Evolutionary conservation across 139 green algal species (phyloP).

Genomic region (Tetradesmus obliquus): DNA sequence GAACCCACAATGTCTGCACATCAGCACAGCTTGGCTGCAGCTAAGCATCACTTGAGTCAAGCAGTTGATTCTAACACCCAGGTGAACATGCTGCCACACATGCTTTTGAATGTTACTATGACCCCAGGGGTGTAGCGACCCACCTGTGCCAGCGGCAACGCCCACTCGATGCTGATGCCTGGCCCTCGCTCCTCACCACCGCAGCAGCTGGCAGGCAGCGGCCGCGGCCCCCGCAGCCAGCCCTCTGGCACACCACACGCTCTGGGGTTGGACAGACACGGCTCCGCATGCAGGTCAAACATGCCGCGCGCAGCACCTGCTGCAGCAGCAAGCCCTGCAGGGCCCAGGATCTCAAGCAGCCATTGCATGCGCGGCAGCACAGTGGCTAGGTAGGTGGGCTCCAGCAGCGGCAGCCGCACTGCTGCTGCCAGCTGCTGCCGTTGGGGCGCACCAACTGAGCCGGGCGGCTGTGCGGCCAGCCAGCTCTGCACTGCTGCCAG

Average conservation of each 20-base stretch:
- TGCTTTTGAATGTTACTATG: too few species aligned
- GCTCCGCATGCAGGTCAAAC: conserved; percentile 27
- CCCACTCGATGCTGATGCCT: conserved; percentile 8
- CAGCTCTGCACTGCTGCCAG: conserved; percentile 39
- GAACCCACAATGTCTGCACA: not conserved
- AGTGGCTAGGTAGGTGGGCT: conserved; percentile 27
- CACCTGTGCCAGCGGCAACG: not conserved
- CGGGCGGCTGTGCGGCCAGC: conserved; percentile 20
- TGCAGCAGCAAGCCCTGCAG: conserved; percentile 3
- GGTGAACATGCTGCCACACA: not conserved
- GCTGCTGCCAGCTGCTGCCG: conserved; percentile 26
- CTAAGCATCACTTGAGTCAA: not conserved
- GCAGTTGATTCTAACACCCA: not conserved
- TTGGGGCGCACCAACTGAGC: not conserved
- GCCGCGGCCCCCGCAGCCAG: conserved; percentile 11
- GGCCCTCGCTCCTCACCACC: not conserved
- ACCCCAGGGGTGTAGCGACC: not conserved
- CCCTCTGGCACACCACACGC: not conserved
- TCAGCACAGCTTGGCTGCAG: not conserved
- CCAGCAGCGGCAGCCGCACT: conserved; percentile 33
- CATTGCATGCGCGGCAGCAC: conserved; percentile 37
- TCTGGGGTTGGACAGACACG: not conserved
- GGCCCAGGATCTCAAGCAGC: conserved; percentile 32
- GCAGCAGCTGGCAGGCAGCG: not conserved
- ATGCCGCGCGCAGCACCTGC: conserved; percentile 22